phyloP scores from a whole-genome alignment of 768 basidiomycete species.

The Russula abietina region DNA sequence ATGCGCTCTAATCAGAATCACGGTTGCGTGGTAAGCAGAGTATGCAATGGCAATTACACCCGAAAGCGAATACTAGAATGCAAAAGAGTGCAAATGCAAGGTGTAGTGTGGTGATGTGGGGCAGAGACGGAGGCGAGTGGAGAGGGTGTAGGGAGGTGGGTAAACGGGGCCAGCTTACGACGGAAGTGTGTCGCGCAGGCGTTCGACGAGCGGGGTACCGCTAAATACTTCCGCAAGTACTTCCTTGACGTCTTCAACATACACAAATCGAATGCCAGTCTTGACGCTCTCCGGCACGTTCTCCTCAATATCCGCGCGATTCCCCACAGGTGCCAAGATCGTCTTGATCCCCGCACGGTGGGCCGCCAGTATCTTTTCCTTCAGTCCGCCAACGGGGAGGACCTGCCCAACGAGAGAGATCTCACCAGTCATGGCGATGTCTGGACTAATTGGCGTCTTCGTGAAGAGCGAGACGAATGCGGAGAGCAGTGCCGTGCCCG shows the following conservation, averaged over 20 bases:
- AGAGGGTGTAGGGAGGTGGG: not conserved
- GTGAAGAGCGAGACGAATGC: constrained; percentile 92
- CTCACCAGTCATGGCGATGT: constrained; percentile 98
- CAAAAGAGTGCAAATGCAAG: constrained; percentile 1
- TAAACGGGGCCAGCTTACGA: not conserved
- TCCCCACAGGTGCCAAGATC: constrained; percentile 79
- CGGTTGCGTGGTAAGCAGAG: constrained; percentile 12
- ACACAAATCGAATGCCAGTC: constrained; percentile 89
- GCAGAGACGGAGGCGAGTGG: not conserved
- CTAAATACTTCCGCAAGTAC: constrained; percentile 85
- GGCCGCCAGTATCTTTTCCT: constrained; percentile 94
- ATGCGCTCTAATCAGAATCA: constrained; percentile 20
- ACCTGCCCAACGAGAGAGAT: constrained; percentile 96
- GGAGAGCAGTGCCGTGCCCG: constrained; percentile 87
- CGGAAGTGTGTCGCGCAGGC: constrained; percentile 59
- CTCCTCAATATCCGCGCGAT: constrained; percentile 92
- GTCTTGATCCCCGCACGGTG: constrained; percentile 96
- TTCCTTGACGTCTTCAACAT: constrained; percentile 89
- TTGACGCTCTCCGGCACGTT: constrained; percentile 96
- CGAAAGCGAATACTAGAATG: constrained; percentile 4
- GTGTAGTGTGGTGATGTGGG: not conserved
- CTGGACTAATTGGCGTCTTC: constrained; percentile 72
- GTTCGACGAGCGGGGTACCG: constrained; percentile 49
- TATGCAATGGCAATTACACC: constrained; percentile 13
- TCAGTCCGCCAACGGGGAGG: constrained; percentile 90